These are phyloP conservation scores for Mariannaea sp. DNA, from an alignment of 2,329 filamentous ascomycete genomes.

Conservation along the genomic window DNA sequence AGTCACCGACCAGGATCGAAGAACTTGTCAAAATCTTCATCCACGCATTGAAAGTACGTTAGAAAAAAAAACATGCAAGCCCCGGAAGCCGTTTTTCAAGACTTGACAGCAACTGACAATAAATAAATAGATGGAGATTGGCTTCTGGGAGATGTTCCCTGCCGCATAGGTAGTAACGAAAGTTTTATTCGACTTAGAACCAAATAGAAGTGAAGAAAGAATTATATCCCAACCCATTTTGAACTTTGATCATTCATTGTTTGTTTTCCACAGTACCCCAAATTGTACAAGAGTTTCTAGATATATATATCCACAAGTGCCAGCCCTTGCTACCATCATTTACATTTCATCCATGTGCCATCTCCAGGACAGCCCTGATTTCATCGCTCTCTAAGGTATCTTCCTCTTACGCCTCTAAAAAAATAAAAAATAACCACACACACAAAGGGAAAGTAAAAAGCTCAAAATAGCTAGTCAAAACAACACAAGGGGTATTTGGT, in stretches of 20 bases:
- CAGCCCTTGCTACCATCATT: constrained; percentile 11
- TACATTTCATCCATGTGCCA: constrained; percentile 16
- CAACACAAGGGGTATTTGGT: background rate
- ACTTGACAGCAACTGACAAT: background rate
- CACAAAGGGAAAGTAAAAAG: constrained; percentile 1
- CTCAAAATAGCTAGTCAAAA: background rate
- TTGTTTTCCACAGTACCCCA: constrained; percentile 9
- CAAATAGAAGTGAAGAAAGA: background rate
- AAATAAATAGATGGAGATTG: constrained; percentile 57
- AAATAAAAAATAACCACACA: no score
- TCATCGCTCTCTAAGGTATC: constrained; percentile 14
- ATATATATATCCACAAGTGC: background rate
- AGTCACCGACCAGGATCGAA: constrained; percentile 77
- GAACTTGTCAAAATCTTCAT: constrained; percentile 85
- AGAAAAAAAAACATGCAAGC: background rate
- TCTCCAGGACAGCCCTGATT: constrained; percentile 16
- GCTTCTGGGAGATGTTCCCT: constrained; percentile 61
- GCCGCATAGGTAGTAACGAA: no score
- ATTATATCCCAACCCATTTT: no score
- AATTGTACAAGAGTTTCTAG: constrained; percentile 7
- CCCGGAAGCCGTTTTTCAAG: background rate
- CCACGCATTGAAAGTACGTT: constrained; percentile 77
- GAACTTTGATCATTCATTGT: no score
- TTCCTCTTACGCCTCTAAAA: constrained; percentile 2
- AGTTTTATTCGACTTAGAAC: no score